phyloP scores from a whole-genome alignment of 345 rosid species.

The Hevea brasiliensis region DNA sequence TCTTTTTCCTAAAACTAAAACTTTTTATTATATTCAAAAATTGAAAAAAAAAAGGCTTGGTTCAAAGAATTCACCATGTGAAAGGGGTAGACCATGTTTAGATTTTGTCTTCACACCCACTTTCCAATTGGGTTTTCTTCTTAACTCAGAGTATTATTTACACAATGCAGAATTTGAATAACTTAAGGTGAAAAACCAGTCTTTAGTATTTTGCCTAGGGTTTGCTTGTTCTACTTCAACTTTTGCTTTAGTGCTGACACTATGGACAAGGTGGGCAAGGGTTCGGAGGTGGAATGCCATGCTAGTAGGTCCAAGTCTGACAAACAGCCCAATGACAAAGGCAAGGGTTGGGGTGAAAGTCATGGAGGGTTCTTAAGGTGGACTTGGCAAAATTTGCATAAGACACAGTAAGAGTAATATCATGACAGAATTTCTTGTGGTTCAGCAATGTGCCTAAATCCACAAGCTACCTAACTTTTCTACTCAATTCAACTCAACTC shows the following conservation, averaged over 20 bases:
- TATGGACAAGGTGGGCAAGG: neutral
- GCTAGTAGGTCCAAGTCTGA: neutral
- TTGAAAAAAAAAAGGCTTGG: neutral
- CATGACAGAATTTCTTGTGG: neutral
- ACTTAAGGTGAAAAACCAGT: neutral
- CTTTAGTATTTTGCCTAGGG: neutral
- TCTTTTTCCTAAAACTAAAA: too few species aligned
- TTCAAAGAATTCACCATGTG: neutral
- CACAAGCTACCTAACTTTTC: too few species aligned
- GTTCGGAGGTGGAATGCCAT: neutral
- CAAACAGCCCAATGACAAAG: neutral
- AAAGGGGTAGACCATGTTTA: neutral
- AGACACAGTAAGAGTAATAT: neutral
- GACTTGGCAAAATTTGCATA: neutral
- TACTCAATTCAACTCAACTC: too few species aligned
- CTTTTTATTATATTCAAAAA: too few species aligned
- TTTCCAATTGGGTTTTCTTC: neutral
- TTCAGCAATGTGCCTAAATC: neutral
- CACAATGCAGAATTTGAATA: neutral
- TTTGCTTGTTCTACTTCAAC: neutral
- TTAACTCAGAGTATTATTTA: neutral
- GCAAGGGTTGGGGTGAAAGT: neutral
- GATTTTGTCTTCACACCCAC: neutral
- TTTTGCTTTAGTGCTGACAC: neutral
- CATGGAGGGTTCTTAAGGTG: neutral